These are phyloP conservation scores for Russula earlei DNA, from an alignment of 768 basidiomycete genomes.

Conservation along the genomic window DNA sequence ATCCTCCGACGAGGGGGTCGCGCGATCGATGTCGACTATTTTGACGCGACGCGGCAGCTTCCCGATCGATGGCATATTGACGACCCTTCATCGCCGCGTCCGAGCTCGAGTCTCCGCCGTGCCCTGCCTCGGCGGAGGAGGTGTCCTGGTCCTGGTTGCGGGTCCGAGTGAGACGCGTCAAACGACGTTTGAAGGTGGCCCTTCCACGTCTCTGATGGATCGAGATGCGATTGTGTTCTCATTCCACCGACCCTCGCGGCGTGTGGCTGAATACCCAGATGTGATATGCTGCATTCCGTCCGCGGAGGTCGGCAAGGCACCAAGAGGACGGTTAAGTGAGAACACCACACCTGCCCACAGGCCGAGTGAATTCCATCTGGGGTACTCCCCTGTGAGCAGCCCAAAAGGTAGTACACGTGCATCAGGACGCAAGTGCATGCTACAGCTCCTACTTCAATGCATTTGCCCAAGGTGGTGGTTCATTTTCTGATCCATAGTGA, in stretches of 20 bases:
- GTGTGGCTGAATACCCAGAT: slow-evolving; percentile 50
- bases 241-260: slow-evolving; percentile 38
- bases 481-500: too few relatives aligned
- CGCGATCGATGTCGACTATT: too few relatives aligned
- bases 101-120: not conserved
- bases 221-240: slow-evolving; percentile 35
- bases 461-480: too few relatives aligned
- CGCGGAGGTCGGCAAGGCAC: slow-evolving; percentile 31
- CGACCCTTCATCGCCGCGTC: too few relatives aligned
- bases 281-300: slow-evolving; percentile 37
- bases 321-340: not conserved
- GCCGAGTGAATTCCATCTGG: slow-evolving; percentile 12
- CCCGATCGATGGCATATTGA: not conserved
- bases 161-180: too few relatives aligned
- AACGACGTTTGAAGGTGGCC: slow-evolving; percentile 41
- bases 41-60: not conserved
- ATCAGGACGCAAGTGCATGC: too few relatives aligned
- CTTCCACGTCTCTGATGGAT: slow-evolving; percentile 41
- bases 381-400: not conserved
- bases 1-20: too few relatives aligned
- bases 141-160: too few relatives aligned
- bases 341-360: slow-evolving; percentile 6
- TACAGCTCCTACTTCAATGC: too few relatives aligned
- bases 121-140: not conserved
- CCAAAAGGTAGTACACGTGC: too few relatives aligned